These are phyloP conservation scores for Phlebiopsis flavidoalba DNA, from an alignment of 768 basidiomycete genomes.

Conservation along the genomic window DNA sequence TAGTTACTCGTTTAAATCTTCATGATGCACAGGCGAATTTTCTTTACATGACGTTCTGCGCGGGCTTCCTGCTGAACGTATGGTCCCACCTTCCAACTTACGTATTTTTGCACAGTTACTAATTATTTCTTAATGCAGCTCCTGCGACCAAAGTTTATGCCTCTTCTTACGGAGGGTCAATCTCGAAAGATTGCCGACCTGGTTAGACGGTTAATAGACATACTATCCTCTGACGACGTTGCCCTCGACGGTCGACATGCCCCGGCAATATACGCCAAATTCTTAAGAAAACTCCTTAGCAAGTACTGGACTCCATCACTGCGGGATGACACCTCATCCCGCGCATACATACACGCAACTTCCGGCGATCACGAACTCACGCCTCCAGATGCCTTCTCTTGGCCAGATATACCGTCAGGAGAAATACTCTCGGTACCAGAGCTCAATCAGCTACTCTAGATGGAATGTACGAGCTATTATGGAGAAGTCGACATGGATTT, in stretches of 20 bases:
- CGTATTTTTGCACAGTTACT: background rate
- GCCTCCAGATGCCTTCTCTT: slow-evolving; percentile 31
- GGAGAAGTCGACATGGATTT: slow-evolving; percentile 42
- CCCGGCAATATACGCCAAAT: slow-evolving; percentile 53
- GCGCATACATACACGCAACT: slow-evolving; percentile 14
- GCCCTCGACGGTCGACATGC: slow-evolving; percentile 53
- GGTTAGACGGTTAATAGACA: slow-evolving; percentile 39
- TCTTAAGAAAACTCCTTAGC: slow-evolving; percentile 43
- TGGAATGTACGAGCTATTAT: slow-evolving; percentile 13
- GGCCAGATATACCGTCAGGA: slow-evolving; percentile 35
- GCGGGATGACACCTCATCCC: slow-evolving; percentile 6
- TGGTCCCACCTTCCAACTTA: background rate
- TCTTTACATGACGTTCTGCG: slow-evolving; percentile 10
- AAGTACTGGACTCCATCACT: slow-evolving; percentile 27
- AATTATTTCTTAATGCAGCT: slow-evolving; percentile 29
- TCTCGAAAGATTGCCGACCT: slow-evolving; percentile 37
- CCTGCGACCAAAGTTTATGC: slow-evolving; percentile 20
- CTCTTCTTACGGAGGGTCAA: slow-evolving; percentile 22
- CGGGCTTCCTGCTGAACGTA: slow-evolving; percentile 8
- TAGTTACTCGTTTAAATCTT: background rate
- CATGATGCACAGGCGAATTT: slow-evolving; percentile 1
- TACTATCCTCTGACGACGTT: slow-evolving; percentile 44
- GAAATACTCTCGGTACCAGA: slow-evolving; percentile 10
- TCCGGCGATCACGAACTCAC: slow-evolving; percentile 20
- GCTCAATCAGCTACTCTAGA: background rate